Evolutionary conservation across 1,284 basidiomycete species (phyloP).

Genomic region (Mycosarcoma maydis): DNA sequence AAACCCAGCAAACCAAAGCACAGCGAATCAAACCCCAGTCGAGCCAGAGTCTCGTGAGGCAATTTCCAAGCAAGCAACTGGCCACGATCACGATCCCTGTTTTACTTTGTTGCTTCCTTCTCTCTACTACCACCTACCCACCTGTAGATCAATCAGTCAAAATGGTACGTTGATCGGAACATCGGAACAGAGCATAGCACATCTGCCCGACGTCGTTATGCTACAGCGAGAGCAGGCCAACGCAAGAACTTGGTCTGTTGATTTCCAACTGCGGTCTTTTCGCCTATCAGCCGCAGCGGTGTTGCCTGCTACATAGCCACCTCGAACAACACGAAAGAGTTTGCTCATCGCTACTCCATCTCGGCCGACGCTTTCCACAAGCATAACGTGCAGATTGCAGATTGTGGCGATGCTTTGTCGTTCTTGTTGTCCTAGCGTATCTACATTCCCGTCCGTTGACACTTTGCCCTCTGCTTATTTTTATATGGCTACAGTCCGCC

Average conservation of each 20-base stretch:
- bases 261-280: too few relatives aligned
- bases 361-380: too few relatives aligned
- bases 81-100: constrained; percentile 11
- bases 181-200: neutral
- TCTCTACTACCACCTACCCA: constrained; percentile 33
- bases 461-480: neutral
- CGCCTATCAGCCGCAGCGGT: too few relatives aligned
- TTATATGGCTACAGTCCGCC: constrained; percentile 28
- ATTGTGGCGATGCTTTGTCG: neutral
- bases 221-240: neutral
- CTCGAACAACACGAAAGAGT: too few relatives aligned
- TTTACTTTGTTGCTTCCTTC: neutral
- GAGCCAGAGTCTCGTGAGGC: neutral
- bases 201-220: neutral
- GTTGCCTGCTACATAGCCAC: too few relatives aligned
- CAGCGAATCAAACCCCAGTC: neutral
- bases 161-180: constrained; percentile 29
- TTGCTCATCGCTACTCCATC: too few relatives aligned
- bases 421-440: neutral
- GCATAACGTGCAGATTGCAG: neutral
- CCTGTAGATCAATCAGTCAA: constrained; percentile 44
- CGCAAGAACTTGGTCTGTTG: too few relatives aligned
- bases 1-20: too few relatives aligned
- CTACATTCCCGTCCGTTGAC: neutral
- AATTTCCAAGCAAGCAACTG: constrained; percentile 2